phyloP scores from a whole-genome alignment of 495 filamentous ascomycete genomes.

The Penicillium angulare region DNA sequence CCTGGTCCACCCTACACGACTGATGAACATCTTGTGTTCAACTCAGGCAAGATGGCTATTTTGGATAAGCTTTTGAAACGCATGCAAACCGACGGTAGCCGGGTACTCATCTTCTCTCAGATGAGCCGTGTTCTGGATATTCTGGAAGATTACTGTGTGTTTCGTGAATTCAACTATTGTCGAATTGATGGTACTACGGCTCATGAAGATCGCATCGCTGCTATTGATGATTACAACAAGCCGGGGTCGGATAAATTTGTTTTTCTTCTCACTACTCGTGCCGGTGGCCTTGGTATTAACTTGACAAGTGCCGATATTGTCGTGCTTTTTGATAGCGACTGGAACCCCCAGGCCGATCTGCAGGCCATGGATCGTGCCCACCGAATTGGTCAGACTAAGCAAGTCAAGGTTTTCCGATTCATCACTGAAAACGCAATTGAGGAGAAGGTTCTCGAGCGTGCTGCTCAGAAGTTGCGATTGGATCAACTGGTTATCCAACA shows the following conservation, averaged over 20 bases:
- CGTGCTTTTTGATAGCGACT: conserved; percentile 97
- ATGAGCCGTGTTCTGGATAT: conserved; percentile 98
- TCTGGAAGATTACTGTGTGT: conserved; percentile 96
- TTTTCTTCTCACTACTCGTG: conserved; percentile 95
- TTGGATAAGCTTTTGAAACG: conserved; percentile 87
- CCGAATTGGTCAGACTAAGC: conserved; percentile 98
- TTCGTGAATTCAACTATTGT: conserved; percentile 92
- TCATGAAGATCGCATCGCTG: conserved; percentile 95
- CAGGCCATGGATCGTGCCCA: conserved; percentile 99
- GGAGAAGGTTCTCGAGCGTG: conserved; percentile 96
- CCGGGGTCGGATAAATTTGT: conserved; percentile 94
- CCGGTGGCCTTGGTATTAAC: conserved; percentile 98
- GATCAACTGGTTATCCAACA: conserved; percentile 99
- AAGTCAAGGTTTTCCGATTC: conserved; percentile 93
- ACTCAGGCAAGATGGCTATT: conserved; percentile 96
- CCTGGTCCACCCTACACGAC: conserved; percentile 97
- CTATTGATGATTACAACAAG: conserved; percentile 98
- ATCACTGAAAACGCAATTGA: conserved; percentile 98
- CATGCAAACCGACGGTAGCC: conserved; percentile 80
- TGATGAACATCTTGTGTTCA: conserved; percentile 91
- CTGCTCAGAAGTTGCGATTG: conserved; percentile 93
- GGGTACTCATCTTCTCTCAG: conserved; percentile 97
- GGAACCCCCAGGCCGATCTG: conserved; percentile 98
- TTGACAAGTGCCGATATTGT: conserved; percentile 95
- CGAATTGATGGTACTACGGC: conserved; percentile 97